phyloP scores from a whole-genome alignment of 805 yeast species.

The Monosporozyma yasuniensis region DNA sequence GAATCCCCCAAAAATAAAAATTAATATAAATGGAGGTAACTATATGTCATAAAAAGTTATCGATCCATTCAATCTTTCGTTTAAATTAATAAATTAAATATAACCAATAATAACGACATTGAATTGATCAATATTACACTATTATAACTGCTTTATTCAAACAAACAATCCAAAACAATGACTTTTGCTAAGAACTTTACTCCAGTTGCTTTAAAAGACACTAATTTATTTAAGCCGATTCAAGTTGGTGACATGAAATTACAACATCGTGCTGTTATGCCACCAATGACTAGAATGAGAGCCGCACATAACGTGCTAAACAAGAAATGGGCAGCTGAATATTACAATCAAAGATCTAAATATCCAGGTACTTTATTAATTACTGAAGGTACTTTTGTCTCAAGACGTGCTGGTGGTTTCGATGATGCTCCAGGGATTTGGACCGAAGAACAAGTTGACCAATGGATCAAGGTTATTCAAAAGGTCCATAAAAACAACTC shows the following conservation, averaged over 20 bases:
- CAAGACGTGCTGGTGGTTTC: conserved; percentile 36
- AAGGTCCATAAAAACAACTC: conserved; percentile 44
- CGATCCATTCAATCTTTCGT: conserved; percentile 3
- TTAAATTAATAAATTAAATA: not conserved
- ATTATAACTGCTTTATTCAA: too few species aligned
- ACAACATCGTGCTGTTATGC: conserved; percentile 32
- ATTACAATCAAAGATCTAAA: conserved; percentile 48
- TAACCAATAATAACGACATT: not conserved
- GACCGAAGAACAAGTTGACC: conserved; percentile 38
- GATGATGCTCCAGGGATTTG: conserved; percentile 43
- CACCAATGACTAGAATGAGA: conserved; percentile 42
- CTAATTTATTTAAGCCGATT: conserved; percentile 37
- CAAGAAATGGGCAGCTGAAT: conserved; percentile 36
- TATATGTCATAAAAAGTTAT: too few species aligned
- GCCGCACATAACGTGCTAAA: conserved; percentile 34
- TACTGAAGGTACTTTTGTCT: conserved; percentile 49
- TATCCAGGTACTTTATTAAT: conserved; percentile 51
- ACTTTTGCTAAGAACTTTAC: conserved; percentile 18
- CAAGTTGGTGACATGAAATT: conserved; percentile 34
- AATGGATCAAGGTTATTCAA: conserved; percentile 42
- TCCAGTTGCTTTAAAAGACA: conserved; percentile 26
- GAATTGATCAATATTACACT: not conserved
- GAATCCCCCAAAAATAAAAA: too few species aligned
- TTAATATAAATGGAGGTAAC: too few species aligned
- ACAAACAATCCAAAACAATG: conserved; percentile 2